Conservation (phyloP, 2,329 filamentous ascomycete species). For the Fusarium sp. region DNA sequence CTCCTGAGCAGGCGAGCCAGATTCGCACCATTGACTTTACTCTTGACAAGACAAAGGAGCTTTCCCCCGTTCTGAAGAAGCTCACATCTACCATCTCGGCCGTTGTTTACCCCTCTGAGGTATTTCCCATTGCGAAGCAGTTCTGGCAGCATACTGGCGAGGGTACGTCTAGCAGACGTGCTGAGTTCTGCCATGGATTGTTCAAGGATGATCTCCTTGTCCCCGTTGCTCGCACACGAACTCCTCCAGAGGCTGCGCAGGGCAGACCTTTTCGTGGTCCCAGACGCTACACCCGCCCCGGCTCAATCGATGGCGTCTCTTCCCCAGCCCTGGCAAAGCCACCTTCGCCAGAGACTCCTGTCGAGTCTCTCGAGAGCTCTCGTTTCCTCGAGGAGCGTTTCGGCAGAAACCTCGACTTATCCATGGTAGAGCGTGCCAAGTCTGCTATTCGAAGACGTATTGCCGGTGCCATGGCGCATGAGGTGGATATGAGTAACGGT, state of each 20-base stretch:
- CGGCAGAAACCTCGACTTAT: slow-evolving; percentile 88
- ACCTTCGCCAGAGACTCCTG: slow-evolving; percentile 42
- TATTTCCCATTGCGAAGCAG: slow-evolving; percentile 84
- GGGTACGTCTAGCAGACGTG: slow-evolving; percentile 90
- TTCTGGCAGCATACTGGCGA: slow-evolving; percentile 99
- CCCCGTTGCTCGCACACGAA: slow-evolving; percentile 48
- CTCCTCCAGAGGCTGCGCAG: slow-evolving; percentile 44
- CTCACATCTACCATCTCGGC: slow-evolving; percentile 75
- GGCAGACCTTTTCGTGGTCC: slow-evolving; percentile 76
- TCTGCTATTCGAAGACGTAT: slow-evolving; percentile 89
- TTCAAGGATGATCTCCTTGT: slow-evolving; percentile 77
- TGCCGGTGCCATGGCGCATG: slow-evolving; percentile 83
- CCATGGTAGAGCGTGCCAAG: slow-evolving; percentile 85
- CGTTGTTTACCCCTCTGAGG: slow-evolving; percentile 78
- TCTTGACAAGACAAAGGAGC: slow-evolving; percentile 69
- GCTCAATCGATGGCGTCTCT: slow-evolving; percentile 54
- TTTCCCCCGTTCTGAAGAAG: slow-evolving; percentile 66
- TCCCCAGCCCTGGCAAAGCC: slow-evolving; percentile 33
- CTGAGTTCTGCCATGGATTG: slow-evolving; percentile 87
- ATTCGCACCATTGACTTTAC: slow-evolving; percentile 74
- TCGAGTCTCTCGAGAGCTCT: slow-evolving; percentile 75
- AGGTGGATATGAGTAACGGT: slow-evolving; percentile 68
- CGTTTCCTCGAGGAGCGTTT: slow-evolving; percentile 95
- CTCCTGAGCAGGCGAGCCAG: slow-evolving; percentile 64
- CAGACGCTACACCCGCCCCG: slow-evolving; percentile 79